Evolutionary conservation across 2,329 filamentous ascomycete genomes (phyloP), one percentile per base, ranked within the genome.

Genomic region (Eutypa lata): DNA sequence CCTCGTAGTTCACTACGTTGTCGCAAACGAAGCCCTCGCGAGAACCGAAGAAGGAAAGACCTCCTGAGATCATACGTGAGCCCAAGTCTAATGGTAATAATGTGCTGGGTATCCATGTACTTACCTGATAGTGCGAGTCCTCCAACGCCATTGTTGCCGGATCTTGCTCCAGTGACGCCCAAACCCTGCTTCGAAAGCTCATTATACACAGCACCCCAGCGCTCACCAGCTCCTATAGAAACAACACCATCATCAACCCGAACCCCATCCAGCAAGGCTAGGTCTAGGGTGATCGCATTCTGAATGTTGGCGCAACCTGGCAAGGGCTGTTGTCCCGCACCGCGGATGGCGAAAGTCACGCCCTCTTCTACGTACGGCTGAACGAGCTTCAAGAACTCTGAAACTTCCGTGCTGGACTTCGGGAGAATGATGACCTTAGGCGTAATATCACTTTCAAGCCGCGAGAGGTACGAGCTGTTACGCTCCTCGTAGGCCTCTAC

Each of bases 201-300:
- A 28, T 48, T 49, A 31, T 53, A 50, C n/a, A 57, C 49, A 13
- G 45, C 24, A 0, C 54, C 50, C 55, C 48, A 56, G 3, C 24
- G 45, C 43, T 53, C 54, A 3, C 53, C 54, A 6, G 58, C 56
- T 18, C 16, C 38, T 42, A 42, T 42, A 3, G 38, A 42, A 10
- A n/a, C 7, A 10, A n/a, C 7, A 19, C 38, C 38, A 2, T 42
- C 19, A n/a, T 19, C 19, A 8, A 18, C n/a, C 38, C 19, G 18
- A 21, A 42, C 19, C n/a, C n/a, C 38, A 10, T 3, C 19, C 8
- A 21, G 11, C 18, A 42, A 42, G 38, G 16, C 38, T n/a, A 42
- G 38, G n/a, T 42, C 8, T 11, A 42, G n/a, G 38, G 38, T 42
- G 18, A 42, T 42, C 38, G n/a, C n/a, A 42, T 42, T 8, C 19